phyloP scores from a whole-genome alignment of 257 asterid genomes.

The Cinchona pubescens region DNA sequence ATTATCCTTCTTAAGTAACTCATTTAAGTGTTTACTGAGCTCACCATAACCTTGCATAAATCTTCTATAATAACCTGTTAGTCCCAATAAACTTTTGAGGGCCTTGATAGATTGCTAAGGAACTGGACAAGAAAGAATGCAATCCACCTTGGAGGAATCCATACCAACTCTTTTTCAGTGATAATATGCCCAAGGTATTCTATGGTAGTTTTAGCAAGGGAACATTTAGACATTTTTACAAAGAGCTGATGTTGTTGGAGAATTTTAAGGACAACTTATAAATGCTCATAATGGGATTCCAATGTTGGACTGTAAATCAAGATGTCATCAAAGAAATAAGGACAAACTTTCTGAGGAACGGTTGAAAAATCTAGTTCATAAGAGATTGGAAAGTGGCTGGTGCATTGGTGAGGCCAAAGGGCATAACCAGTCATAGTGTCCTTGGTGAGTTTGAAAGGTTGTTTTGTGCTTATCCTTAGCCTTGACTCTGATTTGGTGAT shows the following conservation, averaged over 20 bases:
- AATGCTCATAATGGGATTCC: neutral
- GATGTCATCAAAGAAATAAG: slow-evolving; percentile 18
- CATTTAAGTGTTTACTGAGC: neutral
- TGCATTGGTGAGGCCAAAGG: slow-evolving; percentile 15
- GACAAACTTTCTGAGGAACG: neutral
- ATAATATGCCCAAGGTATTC: slow-evolving; percentile 14
- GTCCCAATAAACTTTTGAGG: neutral
- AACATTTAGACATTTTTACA: neutral
- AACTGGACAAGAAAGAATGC: neutral
- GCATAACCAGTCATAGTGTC: neutral
- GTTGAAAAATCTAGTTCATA: neutral
- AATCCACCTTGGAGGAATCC: neutral
- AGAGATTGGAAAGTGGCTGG: slow-evolving; percentile 13
- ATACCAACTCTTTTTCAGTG: neutral
- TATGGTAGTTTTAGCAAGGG: neutral
- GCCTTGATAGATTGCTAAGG: neutral
- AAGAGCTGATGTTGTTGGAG: neutral
- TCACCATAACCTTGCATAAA: neutral
- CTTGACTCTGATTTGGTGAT: neutral
- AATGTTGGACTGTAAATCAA: neutral
- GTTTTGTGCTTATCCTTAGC: neutral
- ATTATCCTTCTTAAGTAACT: neutral
- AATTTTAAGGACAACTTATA: neutral
- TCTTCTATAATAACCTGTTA: neutral
- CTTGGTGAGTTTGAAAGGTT: neutral